Percentiles rank a stretch among this genome's conserved stretches.
Evolutionary conservation across 2,329 filamentous ascomycete genomes (phyloP).

Genomic region (Ceratocystis variospora): DNA sequence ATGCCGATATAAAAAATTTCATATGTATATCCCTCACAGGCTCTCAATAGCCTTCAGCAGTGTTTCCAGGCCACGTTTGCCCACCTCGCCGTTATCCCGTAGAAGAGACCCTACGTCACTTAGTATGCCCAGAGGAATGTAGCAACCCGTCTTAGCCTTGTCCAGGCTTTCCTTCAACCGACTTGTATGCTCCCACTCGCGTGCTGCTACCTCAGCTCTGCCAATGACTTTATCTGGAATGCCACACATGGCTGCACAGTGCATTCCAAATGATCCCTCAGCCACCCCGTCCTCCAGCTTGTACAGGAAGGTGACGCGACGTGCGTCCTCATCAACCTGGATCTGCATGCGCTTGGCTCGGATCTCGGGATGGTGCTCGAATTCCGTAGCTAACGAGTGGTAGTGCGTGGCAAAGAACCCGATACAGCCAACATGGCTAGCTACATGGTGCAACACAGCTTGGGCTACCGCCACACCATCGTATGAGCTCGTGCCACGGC

Average conservation of each 20-base stretch:
- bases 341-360: slow-evolving; percentile 83
- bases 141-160: slow-evolving; percentile 61
- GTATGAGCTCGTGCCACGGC: slow-evolving; percentile 86
- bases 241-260: slow-evolving; percentile 96
- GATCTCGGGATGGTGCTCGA: slow-evolving; percentile 79
- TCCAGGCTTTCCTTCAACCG: slow-evolving; percentile 79
- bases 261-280: slow-evolving; percentile 96
- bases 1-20: neutral
- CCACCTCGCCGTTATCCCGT: slow-evolving; percentile 40
- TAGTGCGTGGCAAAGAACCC: slow-evolving; percentile 99
- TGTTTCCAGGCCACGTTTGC: slow-evolving; percentile 42
- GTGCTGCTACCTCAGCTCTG: slow-evolving; percentile 73
- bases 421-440: slow-evolving; percentile 79
- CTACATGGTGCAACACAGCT: slow-evolving; percentile 90
- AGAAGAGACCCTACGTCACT: slow-evolving; percentile 77
- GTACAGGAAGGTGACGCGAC: slow-evolving; percentile 92
- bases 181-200: slow-evolving; percentile 90
- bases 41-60: slow-evolving; percentile 46
- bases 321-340: slow-evolving; percentile 69
- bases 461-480: slow-evolving; percentile 95
- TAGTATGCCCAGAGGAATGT: slow-evolving; percentile 70
- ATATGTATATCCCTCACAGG: slow-evolving; percentile 24
- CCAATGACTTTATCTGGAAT: slow-evolving; percentile 74
- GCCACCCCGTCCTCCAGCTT: slow-evolving; percentile 86
- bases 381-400: slow-evolving; percentile 84